Conservation (phyloP, 2,329 filamentous ascomycete genomes). For the Fusarium temperatum region DNA sequence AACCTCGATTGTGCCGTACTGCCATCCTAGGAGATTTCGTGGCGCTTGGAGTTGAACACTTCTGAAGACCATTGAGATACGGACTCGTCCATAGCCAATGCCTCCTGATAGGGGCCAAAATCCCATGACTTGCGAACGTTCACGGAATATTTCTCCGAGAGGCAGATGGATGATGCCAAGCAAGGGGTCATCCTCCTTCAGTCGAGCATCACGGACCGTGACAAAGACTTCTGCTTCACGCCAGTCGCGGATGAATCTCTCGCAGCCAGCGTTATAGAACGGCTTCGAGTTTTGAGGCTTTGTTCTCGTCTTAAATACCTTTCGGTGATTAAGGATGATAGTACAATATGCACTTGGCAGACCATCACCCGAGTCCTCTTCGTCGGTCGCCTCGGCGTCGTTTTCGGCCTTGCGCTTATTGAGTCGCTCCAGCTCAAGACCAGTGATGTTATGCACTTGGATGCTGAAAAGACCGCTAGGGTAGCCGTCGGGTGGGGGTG, state of each 20-base stretch:
- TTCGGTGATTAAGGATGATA: conserved; percentile 77
- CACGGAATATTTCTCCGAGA: conserved; percentile 67
- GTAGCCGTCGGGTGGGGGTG: conserved; percentile 69
- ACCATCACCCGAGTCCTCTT: conserved; percentile 70
- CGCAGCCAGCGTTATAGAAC: conserved; percentile 80
- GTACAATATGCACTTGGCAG: conserved; percentile 77
- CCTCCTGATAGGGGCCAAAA: conserved; percentile 75
- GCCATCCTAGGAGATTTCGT: conserved; percentile 70
- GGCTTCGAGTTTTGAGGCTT: conserved; percentile 83
- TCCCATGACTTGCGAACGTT: conserved; percentile 71
- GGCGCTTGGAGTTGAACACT: conserved; percentile 72
- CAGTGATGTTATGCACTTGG: conserved; percentile 77
- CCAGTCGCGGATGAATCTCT: conserved; percentile 77
- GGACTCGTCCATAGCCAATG: conserved; percentile 74
- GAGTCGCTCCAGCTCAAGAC: conserved; percentile 68
- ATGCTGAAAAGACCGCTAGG: conserved; percentile 74
- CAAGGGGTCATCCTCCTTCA: conserved; percentile 75
- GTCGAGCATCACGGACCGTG: conserved; percentile 71
- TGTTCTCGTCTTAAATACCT: conserved; percentile 74
- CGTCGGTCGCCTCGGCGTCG: conserved; percentile 58
- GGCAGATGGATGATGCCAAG: conserved; percentile 77
- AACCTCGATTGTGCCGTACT: conserved; percentile 75
- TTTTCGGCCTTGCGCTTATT: conserved; percentile 63
- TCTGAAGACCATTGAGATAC: conserved; percentile 78
- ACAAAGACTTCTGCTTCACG: conserved; percentile 72